Base-by-base conservation (phyloP, 768 basidiomycete species). In the Suillus plorans region DNA sequence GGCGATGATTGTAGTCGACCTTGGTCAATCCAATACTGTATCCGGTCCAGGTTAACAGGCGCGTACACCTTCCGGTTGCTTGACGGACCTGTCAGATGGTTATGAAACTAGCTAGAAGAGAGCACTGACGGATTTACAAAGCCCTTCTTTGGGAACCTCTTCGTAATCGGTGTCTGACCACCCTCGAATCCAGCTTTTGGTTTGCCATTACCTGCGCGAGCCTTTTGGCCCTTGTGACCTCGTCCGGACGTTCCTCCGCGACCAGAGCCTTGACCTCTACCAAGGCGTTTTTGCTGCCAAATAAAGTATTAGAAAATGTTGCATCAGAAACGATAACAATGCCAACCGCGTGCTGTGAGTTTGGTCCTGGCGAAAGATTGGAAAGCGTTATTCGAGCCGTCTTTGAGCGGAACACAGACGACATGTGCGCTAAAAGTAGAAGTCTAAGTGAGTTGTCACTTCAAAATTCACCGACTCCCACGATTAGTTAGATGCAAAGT, bases 171-270 rank as follows among this genome's bases (percentile, higher is more conserved):
- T 5, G 97, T 98, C 76, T 98, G 97, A 67, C 97, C 97, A 73
- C 97, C 97, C 77, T 98, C 97, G 68, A 98, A 99, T 7, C 93
- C 89, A 34, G 86, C 82, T 69, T 84, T 86, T 37, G 86, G 89
- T 69, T 94, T 91, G 5, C 94, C 92, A 64, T 90, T 88, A 2
- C 96, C 96, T 5, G 94, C 87, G 67, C 97, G 88, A 44, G 97
- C 90, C 65, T 95, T 96, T 78, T 97, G 95, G 69, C 97, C 97
- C 71, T 99, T 99, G 77, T 92, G 86, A 78, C 97, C 97, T 63
- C 94, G 85, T 68, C 94, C 94, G 12, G 96, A 90, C 1, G 97
- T 98, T 66, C 94, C 89, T 68, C 97, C 97, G 64, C 91, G 86
- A 34, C 91, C 91, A 3, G 94, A 95, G 37, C 93, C 93, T 79